Evolutionary conservation across 805 yeast genomes (phyloP).

Genomic region (Tetrapisispora fleetii): DNA sequence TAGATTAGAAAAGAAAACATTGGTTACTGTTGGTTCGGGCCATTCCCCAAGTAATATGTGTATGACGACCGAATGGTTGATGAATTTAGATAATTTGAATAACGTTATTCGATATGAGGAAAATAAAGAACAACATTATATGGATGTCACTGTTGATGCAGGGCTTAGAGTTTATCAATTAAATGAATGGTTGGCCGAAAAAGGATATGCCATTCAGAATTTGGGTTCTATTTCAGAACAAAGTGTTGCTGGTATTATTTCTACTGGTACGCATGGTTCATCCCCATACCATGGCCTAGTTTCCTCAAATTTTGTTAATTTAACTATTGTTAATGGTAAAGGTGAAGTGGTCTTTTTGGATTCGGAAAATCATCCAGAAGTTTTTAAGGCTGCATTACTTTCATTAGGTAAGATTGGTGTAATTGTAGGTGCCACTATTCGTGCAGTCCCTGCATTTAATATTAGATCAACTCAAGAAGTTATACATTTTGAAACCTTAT

Average conservation of each 20-base stretch:
- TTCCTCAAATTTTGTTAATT: constrained; percentile 73
- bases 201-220: constrained; percentile 76
- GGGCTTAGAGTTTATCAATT: constrained; percentile 74
- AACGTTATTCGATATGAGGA: constrained; percentile 40
- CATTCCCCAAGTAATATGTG: constrained; percentile 92
- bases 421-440: constrained; percentile 72
- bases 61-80: constrained; percentile 79
- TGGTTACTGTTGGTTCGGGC: constrained; percentile 84
- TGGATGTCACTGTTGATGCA: constrained; percentile 91
- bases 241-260: constrained; percentile 88
- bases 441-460: constrained; percentile 77
- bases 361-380: constrained; percentile 46
- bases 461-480: constrained; percentile 75
- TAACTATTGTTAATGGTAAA: constrained; percentile 62
- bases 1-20: constrained; percentile 43
- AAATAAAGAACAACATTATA: constrained; percentile 51
- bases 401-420: constrained; percentile 90
- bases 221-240: constrained; percentile 92
- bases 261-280: constrained; percentile 96
- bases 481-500: constrained; percentile 61
- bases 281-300: constrained; percentile 87
- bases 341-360: constrained; percentile 53
- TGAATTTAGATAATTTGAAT: constrained; percentile 71
- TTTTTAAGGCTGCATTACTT: constrained; percentile 73
- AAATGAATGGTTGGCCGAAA: constrained; percentile 51